Conservation (phyloP, 495 filamentous ascomycete species). For the Glutinoglossum americanum region DNA sequence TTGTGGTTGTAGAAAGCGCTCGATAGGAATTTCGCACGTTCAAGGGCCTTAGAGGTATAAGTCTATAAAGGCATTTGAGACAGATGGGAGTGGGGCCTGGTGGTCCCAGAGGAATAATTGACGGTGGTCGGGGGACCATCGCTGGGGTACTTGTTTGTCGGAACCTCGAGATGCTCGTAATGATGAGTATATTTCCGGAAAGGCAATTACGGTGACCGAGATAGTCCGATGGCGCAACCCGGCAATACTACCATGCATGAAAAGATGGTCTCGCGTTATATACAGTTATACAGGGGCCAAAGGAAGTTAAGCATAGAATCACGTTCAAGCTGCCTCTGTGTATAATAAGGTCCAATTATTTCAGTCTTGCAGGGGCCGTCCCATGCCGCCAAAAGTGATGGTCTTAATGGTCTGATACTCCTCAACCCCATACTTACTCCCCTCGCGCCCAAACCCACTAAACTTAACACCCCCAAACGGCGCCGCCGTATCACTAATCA, state of each 20-base stretch:
- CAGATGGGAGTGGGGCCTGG: background rate
- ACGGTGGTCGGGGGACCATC: background rate
- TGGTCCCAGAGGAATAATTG: background rate
- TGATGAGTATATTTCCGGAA: background rate
- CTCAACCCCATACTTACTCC: constrained; percentile 73
- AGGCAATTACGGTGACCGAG: background rate
- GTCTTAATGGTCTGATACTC: constrained; percentile 77
- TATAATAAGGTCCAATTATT: background rate
- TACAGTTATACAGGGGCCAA: no score
- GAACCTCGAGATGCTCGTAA: background rate
- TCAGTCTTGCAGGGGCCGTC: background rate
- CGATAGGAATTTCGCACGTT: background rate
- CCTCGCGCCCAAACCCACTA: constrained; percentile 82
- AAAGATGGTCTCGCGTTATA: no score
- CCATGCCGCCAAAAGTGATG: constrained; percentile 6
- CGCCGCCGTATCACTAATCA: constrained; percentile 61
- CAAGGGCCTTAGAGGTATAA: background rate
- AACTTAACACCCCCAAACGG: constrained; percentile 91
- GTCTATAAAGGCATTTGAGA: background rate
- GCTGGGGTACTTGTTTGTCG: background rate
- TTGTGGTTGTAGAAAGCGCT: background rate
- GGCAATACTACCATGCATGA: no score
- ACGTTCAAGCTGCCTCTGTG: background rate
- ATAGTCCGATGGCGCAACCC: background rate
- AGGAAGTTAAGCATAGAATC: background rate